phyloP scores from a whole-genome alignment of 1,139 yeast genomes.

The Candida freyschussii region DNA sequence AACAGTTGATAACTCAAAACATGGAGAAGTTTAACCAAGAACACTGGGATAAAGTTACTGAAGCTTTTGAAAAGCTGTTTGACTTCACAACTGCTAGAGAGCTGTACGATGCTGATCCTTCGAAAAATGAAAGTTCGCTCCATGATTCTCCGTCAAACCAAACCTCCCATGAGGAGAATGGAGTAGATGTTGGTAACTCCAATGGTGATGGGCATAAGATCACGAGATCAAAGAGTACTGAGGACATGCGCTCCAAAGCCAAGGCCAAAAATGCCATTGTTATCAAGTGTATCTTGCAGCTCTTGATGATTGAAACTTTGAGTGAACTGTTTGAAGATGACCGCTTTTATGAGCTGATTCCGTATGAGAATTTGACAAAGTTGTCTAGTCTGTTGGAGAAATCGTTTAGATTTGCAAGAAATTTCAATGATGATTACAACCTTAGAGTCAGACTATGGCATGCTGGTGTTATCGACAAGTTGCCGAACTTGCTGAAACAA shows the following conservation, averaged over 20 bases:
- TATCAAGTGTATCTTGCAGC: conserved; percentile 85
- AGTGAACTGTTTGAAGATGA: conserved; percentile 73
- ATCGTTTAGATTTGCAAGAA: conserved; percentile 78
- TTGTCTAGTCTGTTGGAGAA: conserved; percentile 56
- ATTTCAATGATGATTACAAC: conserved; percentile 85
- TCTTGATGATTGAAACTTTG: conserved; percentile 81
- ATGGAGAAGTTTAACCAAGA: conserved; percentile 52
- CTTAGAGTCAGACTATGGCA: conserved; percentile 83
- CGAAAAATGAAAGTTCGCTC: conserved; percentile 31
- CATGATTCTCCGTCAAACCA: conserved; percentile 8
- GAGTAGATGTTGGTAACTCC: conserved; percentile 17
- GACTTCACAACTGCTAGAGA: conserved; percentile 83
- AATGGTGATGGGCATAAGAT: conserved; percentile 4
- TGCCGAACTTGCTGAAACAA: conserved; percentile 88
- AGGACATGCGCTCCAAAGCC: conserved; percentile 29
- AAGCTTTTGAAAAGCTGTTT: conserved; percentile 63
- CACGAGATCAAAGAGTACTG: conserved; percentile 24
- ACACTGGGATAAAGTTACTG: conserved; percentile 75
- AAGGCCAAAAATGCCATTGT: conserved; percentile 73
- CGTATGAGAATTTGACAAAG: conserved; percentile 55
- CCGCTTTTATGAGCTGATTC: conserved; percentile 62
- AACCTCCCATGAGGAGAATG: conserved; percentile 21
- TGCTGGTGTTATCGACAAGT: conserved; percentile 86
- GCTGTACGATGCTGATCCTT: conserved; percentile 68
- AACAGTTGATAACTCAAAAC: conserved; percentile 72